These are phyloP conservation scores for Mallotus repandus DNA, from an alignment of 441 rosid species.

Conservation along the genomic window DNA sequence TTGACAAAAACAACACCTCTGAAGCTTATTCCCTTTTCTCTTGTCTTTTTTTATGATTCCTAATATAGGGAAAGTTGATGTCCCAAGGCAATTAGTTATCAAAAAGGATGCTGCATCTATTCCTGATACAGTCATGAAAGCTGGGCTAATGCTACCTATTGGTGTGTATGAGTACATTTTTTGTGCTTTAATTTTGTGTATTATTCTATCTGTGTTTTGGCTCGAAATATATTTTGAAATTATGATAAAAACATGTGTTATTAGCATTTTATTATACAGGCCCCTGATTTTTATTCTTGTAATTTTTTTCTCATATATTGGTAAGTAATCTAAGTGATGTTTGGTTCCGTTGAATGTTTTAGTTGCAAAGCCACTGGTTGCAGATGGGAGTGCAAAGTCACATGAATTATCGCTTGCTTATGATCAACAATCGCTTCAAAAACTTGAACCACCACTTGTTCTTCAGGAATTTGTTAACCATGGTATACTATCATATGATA, in stretches of 20 bases:
- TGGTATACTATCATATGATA: conserved; percentile 33
- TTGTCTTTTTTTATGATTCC: neutral
- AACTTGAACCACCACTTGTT: conserved; percentile 64
- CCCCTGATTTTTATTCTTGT: neutral
- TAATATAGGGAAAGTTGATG: conserved; percentile 70
- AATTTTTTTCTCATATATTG: neutral
- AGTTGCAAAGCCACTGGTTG: conserved; percentile 73
- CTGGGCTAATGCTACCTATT: conserved; percentile 71
- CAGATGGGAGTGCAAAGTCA: conserved; percentile 71
- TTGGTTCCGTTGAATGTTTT: conserved; percentile 24
- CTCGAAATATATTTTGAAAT: conserved; percentile 4
- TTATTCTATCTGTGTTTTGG: neutral
- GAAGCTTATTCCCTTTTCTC: neutral
- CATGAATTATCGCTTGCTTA: conserved; percentile 63
- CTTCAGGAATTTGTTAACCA: conserved; percentile 76
- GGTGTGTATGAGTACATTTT: conserved; percentile 38
- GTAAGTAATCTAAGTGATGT: neutral
- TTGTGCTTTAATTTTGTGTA: neutral
- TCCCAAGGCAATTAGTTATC: conserved; percentile 72
- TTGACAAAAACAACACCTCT: too few species aligned
- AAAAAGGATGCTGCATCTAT: conserved; percentile 72
- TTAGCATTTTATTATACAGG: neutral
- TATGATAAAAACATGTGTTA: neutral
- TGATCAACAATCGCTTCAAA: conserved; percentile 49
- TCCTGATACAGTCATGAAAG: conserved; percentile 59